Evolutionary conservation across 1,139 yeast genomes (phyloP), one percentile per base, ranked within the genome.

Genomic region (Blastobotrys aristatus): DNA sequence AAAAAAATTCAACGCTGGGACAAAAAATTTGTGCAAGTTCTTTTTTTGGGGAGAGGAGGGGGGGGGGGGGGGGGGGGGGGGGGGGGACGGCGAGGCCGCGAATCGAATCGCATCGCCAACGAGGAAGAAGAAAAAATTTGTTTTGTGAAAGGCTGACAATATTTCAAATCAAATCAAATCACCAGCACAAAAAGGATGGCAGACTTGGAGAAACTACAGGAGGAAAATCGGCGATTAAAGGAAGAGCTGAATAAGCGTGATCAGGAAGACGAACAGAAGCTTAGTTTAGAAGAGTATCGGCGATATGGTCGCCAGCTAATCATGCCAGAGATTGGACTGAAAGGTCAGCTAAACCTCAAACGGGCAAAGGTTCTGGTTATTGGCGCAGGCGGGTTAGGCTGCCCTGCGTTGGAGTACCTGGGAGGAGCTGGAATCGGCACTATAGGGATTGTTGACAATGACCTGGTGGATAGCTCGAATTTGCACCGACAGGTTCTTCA

Each of bases 311-410:
- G 99, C 50, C 98, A 94, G 63, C 84, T 94, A 90, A 81, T 90
- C 33, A 96, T 92, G 1, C 94, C 95, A 0, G 81, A 77, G 49
- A 70, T 84, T 53, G 89, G 90, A 0, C 64, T 82, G 8, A 48
- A 13, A 33, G 44, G 81, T 2, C 98, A 94, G 62, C 51, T 74
- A 3, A 69, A 66, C 41, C 67, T 94, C 43, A 82, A 81, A 56
- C 55, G 64, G 0, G 53, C 92, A 1, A 76, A 71, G 41, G 76
- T 89, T 0, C 67, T 92, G 29, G 92, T 94, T 0, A 75, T 94
- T 7, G 99, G 99, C 1, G 97, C 97, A 0, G 99, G 98, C 11
- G 99, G 99, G 0, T 72, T 94, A 10, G 98, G 98, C 0, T 84
- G 95, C 56, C 97, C 98, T 0, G 95, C 95, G 0, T 66, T 92